Evolutionary conservation across 768 basidiomycete species (phyloP), one percentile per base, ranked within the genome.

Genomic region (Boletus sensibilis): DNA sequence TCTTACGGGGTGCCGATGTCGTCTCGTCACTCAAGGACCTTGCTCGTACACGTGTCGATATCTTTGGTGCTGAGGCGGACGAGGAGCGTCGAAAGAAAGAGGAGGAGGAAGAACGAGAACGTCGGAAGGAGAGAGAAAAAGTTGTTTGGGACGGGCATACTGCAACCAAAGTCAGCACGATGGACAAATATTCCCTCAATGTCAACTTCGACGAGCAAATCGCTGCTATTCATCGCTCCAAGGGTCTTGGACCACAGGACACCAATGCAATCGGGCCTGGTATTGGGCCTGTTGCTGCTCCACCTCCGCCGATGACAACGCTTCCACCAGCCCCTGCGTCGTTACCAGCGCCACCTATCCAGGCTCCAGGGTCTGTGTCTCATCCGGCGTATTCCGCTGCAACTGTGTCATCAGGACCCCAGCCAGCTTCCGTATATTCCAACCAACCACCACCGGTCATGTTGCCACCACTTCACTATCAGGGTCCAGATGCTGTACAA

Each of bases 131-230:
- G 71, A 84, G 87, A 70, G 97, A 98, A 74, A 94, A 91, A 70
- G 90, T 92, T 62, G 92, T 98, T 47, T 99, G 97, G 97, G 97
- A 98, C 74, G 97, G 97, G 64, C 95, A 98, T 72, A 95, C 95
- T 2, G 90, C 93, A 42, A 90, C 93, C 42, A 98, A 95, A 75
- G 88, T 88, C 47, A 86, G 85, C 62, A 97, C 94, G 1, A 78
- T 94, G 67, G 91, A 94, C 80, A 93, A 93, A 68, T 99, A 88
- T 78, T 94, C 94, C 47, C 87, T 85, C 16, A 88, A 89, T 59
- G 94, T 92, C 78, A 95, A 94, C 70, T 87, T 98, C 70, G 94
- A 98, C 75, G 94, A 98, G 68, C 97, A 99, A 71, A 99, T 99
- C 70, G 92, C 92, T 42, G 93, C 94, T 46, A 94, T 98, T 56